Base-by-base conservation (phyloP, 352 stramenopile genomes). In the Pythium chondricola region DNA sequence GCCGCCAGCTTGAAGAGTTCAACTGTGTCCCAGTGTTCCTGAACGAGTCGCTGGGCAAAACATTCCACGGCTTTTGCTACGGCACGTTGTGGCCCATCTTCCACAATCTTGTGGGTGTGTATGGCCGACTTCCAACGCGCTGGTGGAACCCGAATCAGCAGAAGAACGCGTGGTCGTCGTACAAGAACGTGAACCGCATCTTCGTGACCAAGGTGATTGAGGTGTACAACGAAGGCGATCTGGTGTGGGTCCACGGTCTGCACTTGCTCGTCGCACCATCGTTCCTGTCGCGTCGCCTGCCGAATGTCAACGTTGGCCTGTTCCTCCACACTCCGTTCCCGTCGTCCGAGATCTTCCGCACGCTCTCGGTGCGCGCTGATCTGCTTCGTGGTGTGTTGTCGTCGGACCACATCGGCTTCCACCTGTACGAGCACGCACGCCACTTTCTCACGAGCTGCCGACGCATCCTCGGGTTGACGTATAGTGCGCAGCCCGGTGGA, bases 261-360 rank as follows among this genome's bases (percentile, higher is more conserved):
- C 96, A 99, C 76, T 68, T 99, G n/a, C 76, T 99, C 22, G 88
- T 99, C 6, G 81, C 98, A 18, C 97, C 97, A 7, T 98, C 86
- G n/a, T 99, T 98, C 55, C 66, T 99, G 16, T 88, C 88, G 3
- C 74, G 95, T 31, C 74, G 88, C 14, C 76, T 98, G 35, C 89
- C 88, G 26, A 73, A 68, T 21, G 95, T 97, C 30, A 97, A 98
- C 57, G 92, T 99, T 46, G 96, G 95, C 10, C 78, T 99, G 14
- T 99, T 99, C 59, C 63, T 99, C 27, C 96, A 99, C 66, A 98
- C 96, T n/a, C 97, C 97, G 9, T 99, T 99, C 66, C 97, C 97
- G 22, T 98, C 89, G 44, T 98, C 93, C 0, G 97, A 99, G 66
- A 98, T 99, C 35, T 99, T 99, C 63, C 80, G 96, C 30, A 98